Conservation (phyloP, 1,284 basidiomycete species). For the Ustilago tritici region DNA sequence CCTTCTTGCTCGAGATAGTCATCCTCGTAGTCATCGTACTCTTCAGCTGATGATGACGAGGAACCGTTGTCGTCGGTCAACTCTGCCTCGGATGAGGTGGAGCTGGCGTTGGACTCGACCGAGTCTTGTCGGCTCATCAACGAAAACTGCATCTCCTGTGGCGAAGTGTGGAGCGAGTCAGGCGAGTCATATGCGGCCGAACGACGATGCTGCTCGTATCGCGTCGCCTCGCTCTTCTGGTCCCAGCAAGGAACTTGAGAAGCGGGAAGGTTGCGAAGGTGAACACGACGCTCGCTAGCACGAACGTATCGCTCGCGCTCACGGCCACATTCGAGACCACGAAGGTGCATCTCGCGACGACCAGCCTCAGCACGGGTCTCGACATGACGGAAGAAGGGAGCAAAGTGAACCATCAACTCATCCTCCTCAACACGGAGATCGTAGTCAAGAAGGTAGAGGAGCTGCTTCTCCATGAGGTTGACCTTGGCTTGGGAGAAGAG, state of each 20-base stretch:
- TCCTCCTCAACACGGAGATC: slow-evolving; percentile 69
- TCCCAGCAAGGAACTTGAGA: slow-evolving; percentile 67
- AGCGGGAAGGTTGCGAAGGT: slow-evolving; percentile 63
- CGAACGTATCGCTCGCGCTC: slow-evolving; percentile 67
- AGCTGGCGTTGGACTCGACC: slow-evolving; percentile 49
- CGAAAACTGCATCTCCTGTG: slow-evolving; percentile 37
- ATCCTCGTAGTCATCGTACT: slow-evolving; percentile 65
- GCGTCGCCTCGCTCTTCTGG: slow-evolving; percentile 44
- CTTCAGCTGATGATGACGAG: slow-evolving; percentile 63
- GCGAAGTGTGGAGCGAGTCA: slow-evolving; percentile 37
- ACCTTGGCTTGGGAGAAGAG: slow-evolving; percentile 77
- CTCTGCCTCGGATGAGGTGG: slow-evolving; percentile 63
- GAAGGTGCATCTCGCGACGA: slow-evolving; percentile 67
- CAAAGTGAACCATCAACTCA: slow-evolving; percentile 67
- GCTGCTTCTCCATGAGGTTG: slow-evolving; percentile 95
- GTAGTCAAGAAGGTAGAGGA: slow-evolving; percentile 69
- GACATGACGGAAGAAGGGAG: slow-evolving; percentile 67
- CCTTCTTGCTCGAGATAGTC: slow-evolving; percentile 60
- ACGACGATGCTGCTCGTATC: slow-evolving; percentile 43
- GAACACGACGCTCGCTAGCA: slow-evolving; percentile 64
- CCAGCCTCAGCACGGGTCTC: slow-evolving; percentile 66
- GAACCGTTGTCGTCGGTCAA: slow-evolving; percentile 68
- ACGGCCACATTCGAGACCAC: slow-evolving; percentile 65
- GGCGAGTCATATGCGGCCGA: slow-evolving; percentile 46
- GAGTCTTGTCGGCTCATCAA: slow-evolving; percentile 61